Evolutionary conservation across 805 yeast genomes (phyloP).

Genomic region (Monosporozyma siamensis): DNA sequence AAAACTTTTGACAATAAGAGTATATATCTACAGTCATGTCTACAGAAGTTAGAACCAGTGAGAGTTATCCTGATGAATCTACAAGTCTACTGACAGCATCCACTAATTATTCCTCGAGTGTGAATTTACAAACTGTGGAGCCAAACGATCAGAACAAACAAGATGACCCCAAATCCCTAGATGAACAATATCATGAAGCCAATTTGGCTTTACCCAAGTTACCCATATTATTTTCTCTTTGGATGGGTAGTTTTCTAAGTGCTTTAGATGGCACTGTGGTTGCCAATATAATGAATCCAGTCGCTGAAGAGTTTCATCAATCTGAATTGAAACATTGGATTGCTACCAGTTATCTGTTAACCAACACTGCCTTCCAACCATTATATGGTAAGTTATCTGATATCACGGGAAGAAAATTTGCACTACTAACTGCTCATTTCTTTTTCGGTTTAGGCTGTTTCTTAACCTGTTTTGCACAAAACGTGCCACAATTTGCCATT

Average conservation of each 20-base stretch:
- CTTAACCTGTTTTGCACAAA: conserved; percentile 32
- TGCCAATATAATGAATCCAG: conserved; percentile 39
- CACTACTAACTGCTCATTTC: conserved; percentile 34
- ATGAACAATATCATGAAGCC: conserved; percentile 19
- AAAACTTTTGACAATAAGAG: too few species aligned
- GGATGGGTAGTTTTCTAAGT: conserved; percentile 40
- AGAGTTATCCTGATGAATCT: conserved; percentile 10
- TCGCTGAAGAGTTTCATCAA: conserved; percentile 41
- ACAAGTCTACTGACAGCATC: conserved; percentile 10
- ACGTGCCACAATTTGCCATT: conserved; percentile 33
- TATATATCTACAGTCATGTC: too few species aligned
- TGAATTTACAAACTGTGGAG: neutral
- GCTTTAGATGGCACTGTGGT: conserved; percentile 41
- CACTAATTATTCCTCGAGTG: neutral
- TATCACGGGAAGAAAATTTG: conserved; percentile 41
- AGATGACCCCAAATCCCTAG: conserved; percentile 9
- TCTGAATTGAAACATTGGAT: conserved; percentile 51
- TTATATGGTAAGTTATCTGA: conserved; percentile 53
- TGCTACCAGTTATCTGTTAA: conserved; percentile 52
- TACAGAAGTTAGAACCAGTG: too few species aligned
- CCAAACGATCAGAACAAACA: conserved; percentile 1
- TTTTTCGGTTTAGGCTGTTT: conserved; percentile 40
- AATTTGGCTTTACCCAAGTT: conserved; percentile 23
- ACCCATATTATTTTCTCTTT: conserved; percentile 32
- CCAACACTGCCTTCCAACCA: conserved; percentile 62